Conservation (phyloP, 2,329 filamentous ascomycete species). For the Cylindrodendrum hubeiense region DNA sequence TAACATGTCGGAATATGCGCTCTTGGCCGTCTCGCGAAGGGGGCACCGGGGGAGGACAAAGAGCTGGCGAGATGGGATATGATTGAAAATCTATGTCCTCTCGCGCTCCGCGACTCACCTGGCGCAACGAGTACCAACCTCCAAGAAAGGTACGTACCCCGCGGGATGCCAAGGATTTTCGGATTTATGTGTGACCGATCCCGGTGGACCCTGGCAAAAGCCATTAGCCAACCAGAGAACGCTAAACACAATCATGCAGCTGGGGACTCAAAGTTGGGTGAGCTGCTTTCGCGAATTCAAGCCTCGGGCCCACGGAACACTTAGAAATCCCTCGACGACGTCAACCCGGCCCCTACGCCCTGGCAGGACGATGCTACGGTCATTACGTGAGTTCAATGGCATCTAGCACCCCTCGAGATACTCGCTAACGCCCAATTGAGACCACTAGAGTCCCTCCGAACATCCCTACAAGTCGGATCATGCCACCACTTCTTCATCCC, state of each 20-base stretch:
- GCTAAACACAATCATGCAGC: slow-evolving; percentile 33
- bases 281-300: slow-evolving; percentile 38
- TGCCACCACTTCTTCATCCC: slow-evolving; percentile 92
- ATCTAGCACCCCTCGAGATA: slow-evolving; percentile 16
- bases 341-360: slow-evolving; percentile 35
- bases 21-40: slow-evolving; percentile 3
- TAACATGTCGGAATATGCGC: slow-evolving; percentile 41
- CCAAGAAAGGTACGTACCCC: slow-evolving; percentile 32
- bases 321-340: slow-evolving; percentile 45
- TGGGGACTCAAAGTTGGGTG: slow-evolving; percentile 29
- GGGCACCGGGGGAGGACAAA: slow-evolving; percentile 11
- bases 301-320: slow-evolving; percentile 35
- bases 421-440: slow-evolving; percentile 43
- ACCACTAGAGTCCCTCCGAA: slow-evolving; percentile 40
- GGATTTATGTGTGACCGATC: slow-evolving; percentile 20
- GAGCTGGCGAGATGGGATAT: slow-evolving; percentile 27
- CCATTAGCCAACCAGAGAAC: slow-evolving; percentile 38
- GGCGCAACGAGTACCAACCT: slow-evolving; percentile 14
- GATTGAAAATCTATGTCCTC: slow-evolving; percentile 28
- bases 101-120: slow-evolving; percentile 32
- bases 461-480: slow-evolving; percentile 53
- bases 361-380: slow-evolving; percentile 42
- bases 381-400: slow-evolving; percentile 44
- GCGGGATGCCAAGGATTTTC: slow-evolving; percentile 6
- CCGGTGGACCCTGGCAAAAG: background rate